Evolutionary conservation across 2,329 filamentous ascomycete genomes (phyloP).

Genomic region (Cytospora mali): DNA sequence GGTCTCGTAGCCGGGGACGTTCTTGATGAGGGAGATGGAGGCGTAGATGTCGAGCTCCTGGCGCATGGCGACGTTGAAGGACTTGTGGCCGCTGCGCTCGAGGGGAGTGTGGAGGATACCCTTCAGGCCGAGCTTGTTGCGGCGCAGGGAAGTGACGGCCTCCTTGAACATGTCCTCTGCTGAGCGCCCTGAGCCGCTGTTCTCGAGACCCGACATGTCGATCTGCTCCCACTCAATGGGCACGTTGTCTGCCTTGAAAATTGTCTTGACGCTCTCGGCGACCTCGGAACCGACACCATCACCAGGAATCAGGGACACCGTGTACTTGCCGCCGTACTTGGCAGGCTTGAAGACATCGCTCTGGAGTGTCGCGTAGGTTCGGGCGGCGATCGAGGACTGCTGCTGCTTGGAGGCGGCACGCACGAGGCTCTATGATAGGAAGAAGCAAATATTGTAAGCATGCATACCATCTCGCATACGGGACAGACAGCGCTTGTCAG

Average conservation of each 20-base stretch:
- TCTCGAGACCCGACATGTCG: constrained; percentile 88
- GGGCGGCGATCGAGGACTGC: constrained; percentile 45
- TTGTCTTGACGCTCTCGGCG: constrained; percentile 92
- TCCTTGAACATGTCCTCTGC: constrained; percentile 95
- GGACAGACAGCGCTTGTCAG: constrained; percentile 6
- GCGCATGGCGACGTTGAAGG: constrained; percentile 98
- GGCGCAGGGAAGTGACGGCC: constrained; percentile 90
- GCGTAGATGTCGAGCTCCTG: constrained; percentile 99
- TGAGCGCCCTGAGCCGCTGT: constrained; percentile 67
- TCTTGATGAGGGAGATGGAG: constrained; percentile 97
- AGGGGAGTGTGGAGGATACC: constrained; percentile 98
- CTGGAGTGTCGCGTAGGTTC: constrained; percentile 78
- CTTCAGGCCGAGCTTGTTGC: constrained; percentile 99
- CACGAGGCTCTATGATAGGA: constrained; percentile 52
- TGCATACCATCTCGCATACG: constrained; percentile 16
- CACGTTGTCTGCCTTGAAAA: constrained; percentile 98
- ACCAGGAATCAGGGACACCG: constrained; percentile 96
- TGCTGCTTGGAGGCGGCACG: constrained; percentile 50
- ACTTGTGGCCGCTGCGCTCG: constrained; percentile 94
- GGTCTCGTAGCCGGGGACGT: constrained; percentile 97
- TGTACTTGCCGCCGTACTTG: constrained; percentile 99
- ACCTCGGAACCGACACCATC: constrained; percentile 98
- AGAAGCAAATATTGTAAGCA: constrained; percentile 34
- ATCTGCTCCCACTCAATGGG: constrained; percentile 97
- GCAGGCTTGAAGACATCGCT: constrained; percentile 98